These are phyloP conservation scores for Epithemia pelagica DNA, from an alignment of 108 stramenopile species.

Conservation along the genomic window DNA sequence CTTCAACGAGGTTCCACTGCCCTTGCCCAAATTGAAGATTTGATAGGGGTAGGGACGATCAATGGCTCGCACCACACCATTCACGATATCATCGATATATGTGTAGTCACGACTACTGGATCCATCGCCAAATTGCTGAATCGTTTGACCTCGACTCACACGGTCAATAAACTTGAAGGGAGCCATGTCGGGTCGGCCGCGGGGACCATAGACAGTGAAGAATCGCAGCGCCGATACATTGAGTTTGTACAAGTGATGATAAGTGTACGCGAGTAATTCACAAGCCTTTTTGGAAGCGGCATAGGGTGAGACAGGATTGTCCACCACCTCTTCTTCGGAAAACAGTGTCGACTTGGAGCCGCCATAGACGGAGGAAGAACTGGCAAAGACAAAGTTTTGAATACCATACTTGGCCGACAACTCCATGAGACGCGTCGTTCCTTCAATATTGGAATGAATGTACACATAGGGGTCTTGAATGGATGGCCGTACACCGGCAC, in stretches of 20 bases:
- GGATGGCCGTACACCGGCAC: slow-evolving; percentile 87
- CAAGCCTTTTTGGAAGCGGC: slow-evolving; percentile 97
- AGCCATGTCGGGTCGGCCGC: slow-evolving; percentile 98
- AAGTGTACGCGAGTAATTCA: slow-evolving; percentile 95
- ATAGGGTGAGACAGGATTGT: slow-evolving; percentile 94
- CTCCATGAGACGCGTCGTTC: slow-evolving; percentile 96
- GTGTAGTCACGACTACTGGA: slow-evolving; percentile 83
- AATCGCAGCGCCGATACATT: slow-evolving; percentile 95
- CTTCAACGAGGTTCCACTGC: slow-evolving; percentile 76
- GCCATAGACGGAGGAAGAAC: slow-evolving; percentile 91
- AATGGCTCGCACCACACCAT: slow-evolving; percentile 85
- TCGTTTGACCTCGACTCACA: slow-evolving; percentile 82
- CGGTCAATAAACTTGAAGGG: no score
- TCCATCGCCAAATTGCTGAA: slow-evolving; percentile 98
- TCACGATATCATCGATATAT: slow-evolving; percentile 85
- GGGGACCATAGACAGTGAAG: slow-evolving; percentile 97
- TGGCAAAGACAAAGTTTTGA: slow-evolving; percentile 97
- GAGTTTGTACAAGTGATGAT: slow-evolving; percentile 92
- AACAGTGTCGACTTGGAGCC: slow-evolving; percentile 87
- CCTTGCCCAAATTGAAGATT: slow-evolving; percentile 97
- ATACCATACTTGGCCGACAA: slow-evolving; percentile 69
- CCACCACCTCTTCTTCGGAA: slow-evolving; percentile 91
- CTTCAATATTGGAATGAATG: slow-evolving; percentile 94
- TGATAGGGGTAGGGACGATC: slow-evolving; percentile 91
- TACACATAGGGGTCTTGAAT: slow-evolving; percentile 97